These are phyloP conservation scores for Lepidium campestre DNA, from an alignment of 441 rosid genomes.

Conservation along the genomic window DNA sequence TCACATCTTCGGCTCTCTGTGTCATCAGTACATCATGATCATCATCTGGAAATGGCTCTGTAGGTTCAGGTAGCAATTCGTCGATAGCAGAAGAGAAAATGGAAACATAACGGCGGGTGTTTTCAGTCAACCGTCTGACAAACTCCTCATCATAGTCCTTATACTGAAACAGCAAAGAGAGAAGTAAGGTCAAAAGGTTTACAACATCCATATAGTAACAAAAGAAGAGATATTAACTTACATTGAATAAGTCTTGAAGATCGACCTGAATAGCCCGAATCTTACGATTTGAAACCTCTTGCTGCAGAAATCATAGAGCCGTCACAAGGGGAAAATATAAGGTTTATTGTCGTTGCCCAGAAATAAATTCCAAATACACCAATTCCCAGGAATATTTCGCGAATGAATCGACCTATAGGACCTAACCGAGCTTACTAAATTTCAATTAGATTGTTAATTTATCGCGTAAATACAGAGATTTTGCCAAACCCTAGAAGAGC, in stretches of 20 bases:
- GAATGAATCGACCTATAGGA: too few relatives aligned
- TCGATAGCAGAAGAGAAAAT: constrained; percentile 75
- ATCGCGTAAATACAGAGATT: not conserved
- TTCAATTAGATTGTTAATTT: not conserved
- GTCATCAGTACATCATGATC: constrained; percentile 92
- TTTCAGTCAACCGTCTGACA: constrained; percentile 66
- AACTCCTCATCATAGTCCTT: constrained; percentile 71
- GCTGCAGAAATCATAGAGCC: constrained; percentile 37
- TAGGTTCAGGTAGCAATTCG: constrained; percentile 83
- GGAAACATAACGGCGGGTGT: constrained; percentile 76
- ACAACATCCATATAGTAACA: not conserved
- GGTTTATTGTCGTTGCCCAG: too few relatives aligned
- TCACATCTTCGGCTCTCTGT: constrained; percentile 73
- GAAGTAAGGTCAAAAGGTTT: not conserved
- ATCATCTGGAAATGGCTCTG: constrained; percentile 84
- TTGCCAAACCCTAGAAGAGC: constrained; percentile 6
- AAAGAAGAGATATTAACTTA: constrained; percentile 22
- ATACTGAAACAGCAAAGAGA: constrained; percentile 36
- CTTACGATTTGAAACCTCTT: constrained; percentile 83
- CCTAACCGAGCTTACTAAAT: too few relatives aligned
- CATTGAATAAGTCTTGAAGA: constrained; percentile 74
- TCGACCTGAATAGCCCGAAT: constrained; percentile 78
- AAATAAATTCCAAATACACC: not conserved
- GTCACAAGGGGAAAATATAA: not conserved
- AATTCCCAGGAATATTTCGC: not conserved